These are phyloP conservation scores for Ceriops zippeliana DNA, from an alignment of 345 rosid species.

Conservation along the genomic window DNA sequence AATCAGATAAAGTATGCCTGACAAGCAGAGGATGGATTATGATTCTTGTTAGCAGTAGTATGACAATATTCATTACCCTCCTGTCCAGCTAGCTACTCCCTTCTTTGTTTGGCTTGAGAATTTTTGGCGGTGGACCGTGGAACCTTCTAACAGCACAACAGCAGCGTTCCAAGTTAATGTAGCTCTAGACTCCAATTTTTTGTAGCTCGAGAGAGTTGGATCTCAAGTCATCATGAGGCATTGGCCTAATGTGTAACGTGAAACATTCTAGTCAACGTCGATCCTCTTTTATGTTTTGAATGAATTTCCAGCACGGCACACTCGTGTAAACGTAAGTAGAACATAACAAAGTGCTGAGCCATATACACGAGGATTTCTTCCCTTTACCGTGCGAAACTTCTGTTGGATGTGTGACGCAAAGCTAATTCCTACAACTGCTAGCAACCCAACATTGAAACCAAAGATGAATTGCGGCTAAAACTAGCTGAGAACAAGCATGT, in stretches of 20 bases:
- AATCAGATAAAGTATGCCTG: constrained; percentile 36
- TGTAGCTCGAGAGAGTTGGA: constrained; percentile 11
- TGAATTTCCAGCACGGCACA: too few relatives aligned
- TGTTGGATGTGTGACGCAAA: too few relatives aligned
- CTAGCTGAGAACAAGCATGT: too few relatives aligned
- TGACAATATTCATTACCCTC: constrained; percentile 70
- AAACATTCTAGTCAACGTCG: too few relatives aligned
- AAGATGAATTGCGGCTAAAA: too few relatives aligned
- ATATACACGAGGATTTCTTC: too few relatives aligned
- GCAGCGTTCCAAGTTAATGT: constrained; percentile 45
- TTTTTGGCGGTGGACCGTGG: constrained; percentile 37
- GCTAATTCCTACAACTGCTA: too few relatives aligned
- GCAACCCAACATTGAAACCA: too few relatives aligned
- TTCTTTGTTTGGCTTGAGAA: constrained; percentile 1
- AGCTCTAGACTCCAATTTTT: constrained; percentile 32
- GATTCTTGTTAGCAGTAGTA: constrained; percentile 73
- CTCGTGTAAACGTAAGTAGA: too few relatives aligned
- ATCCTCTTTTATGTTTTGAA: too few relatives aligned
- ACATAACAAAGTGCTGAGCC: too few relatives aligned
- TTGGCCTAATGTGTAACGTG: constrained; percentile 1
- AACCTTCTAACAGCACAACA: constrained; percentile 59
- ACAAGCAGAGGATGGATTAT: constrained; percentile 66
- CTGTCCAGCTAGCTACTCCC: constrained; percentile 43
- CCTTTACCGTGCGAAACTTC: too few relatives aligned
- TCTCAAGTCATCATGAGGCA: not conserved